Percentiles rank a stretch among this genome's conserved stretches.
phyloP scores from a whole-genome alignment of 148 eudicot species.

The Dysphania ambrosioides region DNA sequence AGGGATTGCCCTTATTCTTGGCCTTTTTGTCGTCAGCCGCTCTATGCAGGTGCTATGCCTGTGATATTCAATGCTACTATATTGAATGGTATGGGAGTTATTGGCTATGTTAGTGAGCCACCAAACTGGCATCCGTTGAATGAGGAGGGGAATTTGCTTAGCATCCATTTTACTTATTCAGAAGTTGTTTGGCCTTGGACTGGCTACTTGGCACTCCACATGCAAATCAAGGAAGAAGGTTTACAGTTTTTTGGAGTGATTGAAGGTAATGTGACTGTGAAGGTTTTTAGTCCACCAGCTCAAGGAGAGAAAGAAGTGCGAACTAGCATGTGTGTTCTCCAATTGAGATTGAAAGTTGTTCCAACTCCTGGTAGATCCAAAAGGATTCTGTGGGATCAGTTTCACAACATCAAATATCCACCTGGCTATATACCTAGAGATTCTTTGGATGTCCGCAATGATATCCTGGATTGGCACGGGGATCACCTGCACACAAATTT shows the following conservation, averaged over 20 bases:
- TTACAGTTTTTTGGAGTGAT: slow-evolving; percentile 74
- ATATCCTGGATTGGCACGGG: slow-evolving; percentile 99
- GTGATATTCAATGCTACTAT: slow-evolving; percentile 88
- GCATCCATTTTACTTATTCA: slow-evolving; percentile 81
- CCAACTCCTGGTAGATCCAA: slow-evolving; percentile 87
- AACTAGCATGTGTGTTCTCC: slow-evolving; percentile 71
- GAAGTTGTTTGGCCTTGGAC: slow-evolving; percentile 99
- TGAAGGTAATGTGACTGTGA: slow-evolving; percentile 87
- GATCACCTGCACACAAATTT: slow-evolving; percentile 96
- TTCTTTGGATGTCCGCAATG: slow-evolving; percentile 94
- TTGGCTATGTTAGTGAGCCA: slow-evolving; percentile 72
- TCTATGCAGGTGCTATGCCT: slow-evolving; percentile 98
- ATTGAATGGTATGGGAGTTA: slow-evolving; percentile 92
- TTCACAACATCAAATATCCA: slow-evolving; percentile 91
- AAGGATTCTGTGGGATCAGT: slow-evolving; percentile 94
- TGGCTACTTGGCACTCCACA: slow-evolving; percentile 82
- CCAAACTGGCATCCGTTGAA: slow-evolving; percentile 83
- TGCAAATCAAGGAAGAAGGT: slow-evolving; percentile 99
- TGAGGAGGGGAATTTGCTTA: slow-evolving; percentile 92
- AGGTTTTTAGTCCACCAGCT: slow-evolving; percentile 70
- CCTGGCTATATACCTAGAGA: slow-evolving; percentile 98
- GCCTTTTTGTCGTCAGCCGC: slow-evolving; percentile 98
- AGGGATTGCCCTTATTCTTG: slow-evolving; percentile 94
- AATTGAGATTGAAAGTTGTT: slow-evolving; percentile 68
- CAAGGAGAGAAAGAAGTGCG: slow-evolving; percentile 65